Conservation (phyloP, 2,329 filamentous ascomycete species). For the Chrysoporthe puriensis region DNA sequence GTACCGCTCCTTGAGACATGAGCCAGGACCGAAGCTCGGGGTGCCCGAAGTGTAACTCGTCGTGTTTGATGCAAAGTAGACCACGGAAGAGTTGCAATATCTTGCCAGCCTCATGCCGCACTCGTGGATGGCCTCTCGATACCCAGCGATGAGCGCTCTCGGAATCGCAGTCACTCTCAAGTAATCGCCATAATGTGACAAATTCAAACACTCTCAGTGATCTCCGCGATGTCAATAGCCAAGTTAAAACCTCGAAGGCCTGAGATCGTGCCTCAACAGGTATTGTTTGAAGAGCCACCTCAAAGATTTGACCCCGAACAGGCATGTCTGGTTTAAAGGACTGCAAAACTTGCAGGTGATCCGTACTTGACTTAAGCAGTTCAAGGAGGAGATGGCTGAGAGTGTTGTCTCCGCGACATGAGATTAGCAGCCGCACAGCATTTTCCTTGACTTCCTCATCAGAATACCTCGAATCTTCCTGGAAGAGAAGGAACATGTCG, state of each 20-base stretch:
- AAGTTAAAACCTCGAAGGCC: background rate
- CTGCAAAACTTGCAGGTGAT: background rate
- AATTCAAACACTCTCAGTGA: constrained; percentile 3
- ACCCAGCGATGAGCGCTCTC: background rate
- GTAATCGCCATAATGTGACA: background rate
- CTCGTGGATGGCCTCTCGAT: background rate
- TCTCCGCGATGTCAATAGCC: background rate
- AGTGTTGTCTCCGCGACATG: background rate
- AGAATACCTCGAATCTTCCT: constrained; percentile 2
- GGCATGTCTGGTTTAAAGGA: background rate
- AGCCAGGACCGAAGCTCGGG: background rate
- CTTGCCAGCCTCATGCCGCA: background rate
- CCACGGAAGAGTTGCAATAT: background rate
- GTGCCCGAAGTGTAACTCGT: constrained; percentile 9
- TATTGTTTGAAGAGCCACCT: background rate
- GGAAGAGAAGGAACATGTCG: background rate
- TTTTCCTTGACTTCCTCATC: background rate
- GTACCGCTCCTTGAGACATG: background rate
- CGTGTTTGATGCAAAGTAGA: background rate
- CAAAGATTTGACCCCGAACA: background rate
- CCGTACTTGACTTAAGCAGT: background rate
- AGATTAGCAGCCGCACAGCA: background rate
- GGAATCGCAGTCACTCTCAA: background rate
- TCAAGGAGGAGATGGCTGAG: background rate
- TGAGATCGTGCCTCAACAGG: background rate